phyloP scores from a whole-genome alignment of 257 asterid genomes.

The Primulina tabacum region DNA sequence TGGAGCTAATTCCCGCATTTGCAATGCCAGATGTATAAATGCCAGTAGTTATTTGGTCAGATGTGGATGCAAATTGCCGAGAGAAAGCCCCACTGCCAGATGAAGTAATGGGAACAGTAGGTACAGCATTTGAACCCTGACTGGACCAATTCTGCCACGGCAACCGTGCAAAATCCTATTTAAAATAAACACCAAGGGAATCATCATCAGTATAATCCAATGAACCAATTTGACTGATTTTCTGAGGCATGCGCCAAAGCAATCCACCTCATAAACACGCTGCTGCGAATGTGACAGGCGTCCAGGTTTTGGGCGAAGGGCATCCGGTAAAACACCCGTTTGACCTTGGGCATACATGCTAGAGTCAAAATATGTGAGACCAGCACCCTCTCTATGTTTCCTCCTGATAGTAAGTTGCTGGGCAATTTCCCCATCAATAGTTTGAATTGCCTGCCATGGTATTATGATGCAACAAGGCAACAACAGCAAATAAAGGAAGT shows the following conservation, averaged over 20 bases:
- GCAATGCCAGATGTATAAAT: constrained; percentile 53
- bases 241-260: constrained; percentile 18
- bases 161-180: constrained; percentile 92
- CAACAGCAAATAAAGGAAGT: not conserved
- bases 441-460: constrained; percentile 72
- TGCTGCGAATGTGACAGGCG: constrained; percentile 86
- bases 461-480: constrained; percentile 13
- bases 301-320: constrained; percentile 96
- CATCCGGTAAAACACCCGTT: constrained; percentile 78
- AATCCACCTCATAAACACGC: constrained; percentile 87
- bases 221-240: constrained; percentile 14
- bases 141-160: constrained; percentile 91
- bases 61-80: constrained; percentile 48
- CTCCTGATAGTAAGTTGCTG: constrained; percentile 73
- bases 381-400: constrained; percentile 77
- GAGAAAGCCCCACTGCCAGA: constrained; percentile 54
- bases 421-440: constrained; percentile 86
- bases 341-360: constrained; percentile 68
- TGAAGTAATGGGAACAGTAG: constrained; percentile 64
- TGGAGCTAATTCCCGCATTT: constrained; percentile 52
- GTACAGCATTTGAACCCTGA: constrained; percentile 63
- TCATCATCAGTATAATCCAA: constrained; percentile 19
- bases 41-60: constrained; percentile 56
- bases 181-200: constrained; percentile 8
- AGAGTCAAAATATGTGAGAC: constrained; percentile 65